Evolutionary conservation across 495 filamentous ascomycete species (phyloP).

Genomic region (Massariosphaeria phaeospora): DNA sequence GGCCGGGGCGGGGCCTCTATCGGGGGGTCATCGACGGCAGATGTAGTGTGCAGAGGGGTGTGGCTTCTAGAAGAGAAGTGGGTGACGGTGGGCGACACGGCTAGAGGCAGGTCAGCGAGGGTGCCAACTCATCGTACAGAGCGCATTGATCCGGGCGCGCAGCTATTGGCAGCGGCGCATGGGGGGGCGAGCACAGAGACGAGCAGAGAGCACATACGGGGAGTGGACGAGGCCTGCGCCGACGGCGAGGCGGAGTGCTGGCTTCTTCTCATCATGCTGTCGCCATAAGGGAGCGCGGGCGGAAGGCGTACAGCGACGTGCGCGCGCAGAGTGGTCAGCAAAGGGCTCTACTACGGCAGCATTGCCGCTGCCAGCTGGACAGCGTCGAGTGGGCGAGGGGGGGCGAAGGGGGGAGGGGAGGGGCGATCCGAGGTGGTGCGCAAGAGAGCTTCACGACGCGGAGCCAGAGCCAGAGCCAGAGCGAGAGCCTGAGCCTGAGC

Average conservation of each 20-base stretch:
- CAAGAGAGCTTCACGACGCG: neutral
- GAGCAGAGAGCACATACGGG: conserved; percentile 23
- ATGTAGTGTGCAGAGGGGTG: conserved; percentile 27
- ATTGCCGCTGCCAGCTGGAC: conserved; percentile 20
- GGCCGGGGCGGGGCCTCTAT: conserved; percentile 25
- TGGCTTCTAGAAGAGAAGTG: conserved; percentile 34
- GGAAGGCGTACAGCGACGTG: conserved; percentile 1
- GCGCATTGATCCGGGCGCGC: conserved; percentile 22
- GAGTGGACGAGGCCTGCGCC: conserved; percentile 28
- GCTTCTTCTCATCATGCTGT: conserved; percentile 29
- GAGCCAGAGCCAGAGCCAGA: no score
- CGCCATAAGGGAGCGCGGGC: conserved; percentile 22
- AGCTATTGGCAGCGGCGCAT: conserved; percentile 22
- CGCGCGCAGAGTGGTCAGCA: neutral
- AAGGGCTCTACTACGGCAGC: conserved; percentile 15
- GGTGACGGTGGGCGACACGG: conserved; percentile 33
- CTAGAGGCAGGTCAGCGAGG: conserved; percentile 22
- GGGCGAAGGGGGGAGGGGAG: neutral
- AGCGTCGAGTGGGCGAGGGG: conserved; percentile 1
- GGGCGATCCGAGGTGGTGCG: neutral
- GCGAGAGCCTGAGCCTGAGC: no score
- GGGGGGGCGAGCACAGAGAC: neutral
- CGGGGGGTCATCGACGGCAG: conserved; percentile 25
- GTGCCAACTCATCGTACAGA: conserved; percentile 36
- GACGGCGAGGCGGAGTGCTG: conserved; percentile 32